Evolutionary conservation across 106 monocot genomes (phyloP), one percentile per base, ranked within the genome.

Genomic region (Allium cepa): DNA sequence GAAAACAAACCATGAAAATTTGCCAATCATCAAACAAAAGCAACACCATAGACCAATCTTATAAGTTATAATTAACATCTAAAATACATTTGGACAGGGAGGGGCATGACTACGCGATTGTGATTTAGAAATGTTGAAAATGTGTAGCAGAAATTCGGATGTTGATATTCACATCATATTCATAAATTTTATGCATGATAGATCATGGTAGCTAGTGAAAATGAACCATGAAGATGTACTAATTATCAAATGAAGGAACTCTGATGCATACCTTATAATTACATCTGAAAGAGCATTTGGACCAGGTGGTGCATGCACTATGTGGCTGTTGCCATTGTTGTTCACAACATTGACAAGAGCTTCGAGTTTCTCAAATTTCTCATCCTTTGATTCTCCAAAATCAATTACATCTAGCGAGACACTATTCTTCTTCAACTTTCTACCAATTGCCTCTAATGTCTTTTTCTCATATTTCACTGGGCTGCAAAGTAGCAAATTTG

Each of bases 391-490:
- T 79, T 92, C 97, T 57, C 97, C 97, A 81, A 99, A 99, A 75
- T 92, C 80, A 71, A 99, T 83, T 55, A 99, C 79, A 70, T 99
- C 97, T 69, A 99, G 89, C 66, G 97, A 76, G 14, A 99, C 97
- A 72, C 79, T 99, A 60, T 99, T 99, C 62, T 99, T 99, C 79
- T 99, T 99, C 60, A 99, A 72, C 60, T 90, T 90, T 67, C 70
- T 86, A 5, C 97, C 97, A 73, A 99, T 88, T 60, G 92, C 56
- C 73, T 99, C 97, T 69, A 99, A 63, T 45, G 62, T 10, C 73
- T 92, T 99, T 71, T 85, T 90, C 17, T 99, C 97, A 58, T 87
- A 75, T 26, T 87, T 87, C 15, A 92, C 76, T 69, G 97, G 97
- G 66, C 97, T 97, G 53, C 7, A 36, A 70, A 4, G 68, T 17